Evolutionary conservation across 768 basidiomycete species (phyloP).

Genomic region (Tulasnella sp.): DNA sequence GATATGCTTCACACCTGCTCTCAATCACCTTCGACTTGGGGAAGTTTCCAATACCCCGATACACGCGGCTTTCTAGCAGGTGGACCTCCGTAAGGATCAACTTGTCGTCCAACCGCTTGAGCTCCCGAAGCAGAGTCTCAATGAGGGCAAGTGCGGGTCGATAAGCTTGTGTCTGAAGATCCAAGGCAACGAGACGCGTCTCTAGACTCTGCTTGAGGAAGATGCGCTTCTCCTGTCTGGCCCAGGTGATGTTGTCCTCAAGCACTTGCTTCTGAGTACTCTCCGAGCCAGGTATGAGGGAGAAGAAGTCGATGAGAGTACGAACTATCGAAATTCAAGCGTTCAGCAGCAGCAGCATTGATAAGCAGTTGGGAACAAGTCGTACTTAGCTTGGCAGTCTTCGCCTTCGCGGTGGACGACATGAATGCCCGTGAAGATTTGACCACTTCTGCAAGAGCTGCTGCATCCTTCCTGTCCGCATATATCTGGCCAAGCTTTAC

Average conservation of each 20-base stretch:
- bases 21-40: conserved; percentile 71
- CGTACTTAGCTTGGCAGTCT: conserved; percentile 91
- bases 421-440: conserved; percentile 75
- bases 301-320: conserved; percentile 86
- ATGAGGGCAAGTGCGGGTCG: conserved; percentile 72
- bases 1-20: neutral
- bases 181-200: conserved; percentile 67
- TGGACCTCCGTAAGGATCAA: conserved; percentile 96
- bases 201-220: conserved; percentile 93
- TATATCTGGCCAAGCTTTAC: conserved; percentile 80
- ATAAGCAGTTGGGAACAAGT: neutral
- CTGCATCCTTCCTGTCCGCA: conserved; percentile 78
- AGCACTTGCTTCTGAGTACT: conserved; percentile 75
- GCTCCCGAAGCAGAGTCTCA: conserved; percentile 78
- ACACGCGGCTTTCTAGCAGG: conserved; percentile 82
- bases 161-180: conserved; percentile 60
- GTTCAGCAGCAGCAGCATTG: conserved; percentile 8
- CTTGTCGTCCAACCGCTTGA: conserved; percentile 92
- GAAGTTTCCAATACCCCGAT: conserved; percentile 79
- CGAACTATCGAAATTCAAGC: conserved; percentile 45
- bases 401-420: conserved; percentile 91
- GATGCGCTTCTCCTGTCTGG: conserved; percentile 80
- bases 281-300: conserved; percentile 59
- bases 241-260: conserved; percentile 86
- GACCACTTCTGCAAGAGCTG: conserved; percentile 77